A percentile compares a stretch with the other conserved stretches of the same genome.
phyloP scores from a whole-genome alignment of 805 yeast genomes.

The Yarrowia sp. region DNA sequence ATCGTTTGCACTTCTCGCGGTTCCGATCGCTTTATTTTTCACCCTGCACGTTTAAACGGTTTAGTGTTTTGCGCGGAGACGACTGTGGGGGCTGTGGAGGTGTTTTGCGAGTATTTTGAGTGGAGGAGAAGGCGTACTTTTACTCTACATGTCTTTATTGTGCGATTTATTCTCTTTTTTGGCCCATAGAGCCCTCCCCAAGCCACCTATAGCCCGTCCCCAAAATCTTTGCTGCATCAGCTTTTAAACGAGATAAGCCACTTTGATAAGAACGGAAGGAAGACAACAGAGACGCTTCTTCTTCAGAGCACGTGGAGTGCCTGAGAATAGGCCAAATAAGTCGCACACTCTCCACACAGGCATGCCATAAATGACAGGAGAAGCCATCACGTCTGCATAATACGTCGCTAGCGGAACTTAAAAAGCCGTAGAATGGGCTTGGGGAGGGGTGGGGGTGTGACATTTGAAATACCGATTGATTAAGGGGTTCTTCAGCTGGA shows the following conservation, averaged over 20 bases:
- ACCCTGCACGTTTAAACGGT: neutral
- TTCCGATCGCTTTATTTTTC: neutral
- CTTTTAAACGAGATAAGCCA: neutral
- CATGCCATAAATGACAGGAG: neutral
- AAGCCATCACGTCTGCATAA: neutral
- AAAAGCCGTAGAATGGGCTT: neutral
- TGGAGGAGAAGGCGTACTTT: no score
- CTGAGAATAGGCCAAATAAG: no score
- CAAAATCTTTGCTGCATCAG: neutral
- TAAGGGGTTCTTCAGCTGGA: no score
- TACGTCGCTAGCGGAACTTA: conserved; percentile 2
- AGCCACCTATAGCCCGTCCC: no score
- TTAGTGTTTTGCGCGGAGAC: neutral
- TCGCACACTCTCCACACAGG: neutral
- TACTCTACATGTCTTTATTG: neutral
- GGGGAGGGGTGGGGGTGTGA: no score
- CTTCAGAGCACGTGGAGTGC: no score
- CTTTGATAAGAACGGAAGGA: neutral
- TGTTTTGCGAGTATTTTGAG: no score
- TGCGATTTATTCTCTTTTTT: no score
- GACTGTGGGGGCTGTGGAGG: neutral
- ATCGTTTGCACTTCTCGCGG: no score
- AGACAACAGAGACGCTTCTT: no score
- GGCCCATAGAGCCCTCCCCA: neutral
- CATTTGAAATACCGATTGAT: no score